Percentiles rank a stretch among this genome's conserved stretches.
Evolutionary conservation across 2,329 filamentous ascomycete genomes (phyloP).

Genomic region (Blastomyces percursus): DNA sequence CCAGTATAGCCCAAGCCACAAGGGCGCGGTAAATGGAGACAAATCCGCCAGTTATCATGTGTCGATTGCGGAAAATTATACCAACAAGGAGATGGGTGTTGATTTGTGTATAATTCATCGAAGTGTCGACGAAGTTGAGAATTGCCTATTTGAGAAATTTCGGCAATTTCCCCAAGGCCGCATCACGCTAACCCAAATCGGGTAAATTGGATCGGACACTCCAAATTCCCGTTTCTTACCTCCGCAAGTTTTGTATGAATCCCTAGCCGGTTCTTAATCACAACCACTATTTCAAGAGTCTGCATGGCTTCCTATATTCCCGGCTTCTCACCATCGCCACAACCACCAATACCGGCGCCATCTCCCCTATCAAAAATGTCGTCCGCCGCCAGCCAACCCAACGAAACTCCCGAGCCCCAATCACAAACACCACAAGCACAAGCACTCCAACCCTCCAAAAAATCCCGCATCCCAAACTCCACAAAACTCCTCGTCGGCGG

Average conservation of each 20-base stretch:
- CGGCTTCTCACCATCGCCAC: background rate
- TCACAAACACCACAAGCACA: conserved; percentile 4
- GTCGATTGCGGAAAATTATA: background rate
- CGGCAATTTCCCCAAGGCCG: background rate
- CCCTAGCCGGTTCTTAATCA: background rate
- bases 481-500: conserved; percentile 58
- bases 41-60: background rate
- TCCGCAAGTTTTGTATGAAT: background rate
- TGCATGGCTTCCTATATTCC: conserved; percentile 8
- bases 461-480: conserved; percentile 21
- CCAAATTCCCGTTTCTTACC: background rate
- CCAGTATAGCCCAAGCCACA: background rate
- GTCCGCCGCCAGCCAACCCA: background rate
- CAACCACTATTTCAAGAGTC: background rate
- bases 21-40: background rate
- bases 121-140: background rate
- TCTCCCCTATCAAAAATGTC: background rate
- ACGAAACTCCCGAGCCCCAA: background rate
- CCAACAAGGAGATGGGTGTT: background rate
- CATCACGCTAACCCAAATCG: background rate
- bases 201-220: background rate
- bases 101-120: background rate
- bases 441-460: background rate
- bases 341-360: background rate
- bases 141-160: background rate